Evolutionary conservation across 805 yeast genomes (phyloP), one percentile per base, ranked within the genome.

Genomic region (Schwanniomyces polymorphus): DNA sequence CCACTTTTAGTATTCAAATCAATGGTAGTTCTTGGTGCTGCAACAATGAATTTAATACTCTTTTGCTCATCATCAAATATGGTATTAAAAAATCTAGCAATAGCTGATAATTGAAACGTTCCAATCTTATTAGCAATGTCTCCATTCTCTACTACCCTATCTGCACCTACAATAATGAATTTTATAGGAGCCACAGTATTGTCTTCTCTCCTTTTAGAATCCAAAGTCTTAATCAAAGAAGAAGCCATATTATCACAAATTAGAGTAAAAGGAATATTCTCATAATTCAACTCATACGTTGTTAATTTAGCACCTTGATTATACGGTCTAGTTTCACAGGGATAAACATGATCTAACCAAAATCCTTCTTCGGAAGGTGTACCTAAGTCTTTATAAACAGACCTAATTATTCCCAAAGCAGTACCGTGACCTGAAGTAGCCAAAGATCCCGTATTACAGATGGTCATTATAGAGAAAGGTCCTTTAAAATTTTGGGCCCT

Each of bases 361-460:
- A 82, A 79, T 0, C 70, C 59, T 27, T 63, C 65, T 8, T 56
- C 55, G 1, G 63, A 47, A 14, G 33, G 48, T 41, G 63, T 50
- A 0, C 81, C 64, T 50, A 72, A 74, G 67, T 44, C 63, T 59
- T 78, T 77, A 79, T 51, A 57, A 2, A 88, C 72, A 0, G 96
- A 82, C 54, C 98, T 80, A 34, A 92, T 82, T 21, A 94, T 88
- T 11, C 99, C 98, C 27, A 92, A 75, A 0, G 98, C 98, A 5
- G 99, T 92, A 27, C 99, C 99, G 63, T 91, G 92, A 2, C 98
- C 98, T 4, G 98, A 89, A 1, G 99, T 92, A 1, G 99, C 99
- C 49, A 92, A 74, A 0, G 97, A 89, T 0, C 99, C 99, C 0
- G 99, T 92, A 68, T 92, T 92, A 68, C 99, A 92, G 47, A 94